Evolutionary conservation across 805 yeast genomes (phyloP), one percentile per base, ranked within the genome.

Genomic region (Yarrowia phangngaensis): DNA sequence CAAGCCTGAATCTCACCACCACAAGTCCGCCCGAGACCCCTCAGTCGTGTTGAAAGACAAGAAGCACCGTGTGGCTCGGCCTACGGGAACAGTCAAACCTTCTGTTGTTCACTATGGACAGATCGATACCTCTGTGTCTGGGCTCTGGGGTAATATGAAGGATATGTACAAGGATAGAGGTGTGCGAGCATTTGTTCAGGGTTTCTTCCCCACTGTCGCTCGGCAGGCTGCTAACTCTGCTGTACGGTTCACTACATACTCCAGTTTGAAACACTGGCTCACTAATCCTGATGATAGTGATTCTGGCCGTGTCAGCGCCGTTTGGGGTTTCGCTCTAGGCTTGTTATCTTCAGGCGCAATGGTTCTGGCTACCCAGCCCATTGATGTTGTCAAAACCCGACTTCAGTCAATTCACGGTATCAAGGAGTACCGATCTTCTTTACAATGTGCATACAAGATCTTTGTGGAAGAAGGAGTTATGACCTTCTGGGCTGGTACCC

Each of bases 351-450:
- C 92, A 0, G 65, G 75, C 3, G 82, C 87, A 0, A 94, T 85
- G 20, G 84, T 86, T 16, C 78, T 76, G 0, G 68, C 76, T 0
- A 89, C 95, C 0, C 97, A 87, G 66, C 97, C 97, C 0, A 69
- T 89, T 20, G 97, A 89, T 66, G 85, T 86, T 2, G 66, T 89
- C 38, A 89, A 89, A 67, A 78, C 96, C 2, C 75, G 95, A 60
- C 77, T 88, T 77, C 96, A 88, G 65, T 77, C 87, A n/a, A 56
- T 64, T 9, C 61, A 65, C 36, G 71, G 67, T 14, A 53, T 61
- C 14, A 52, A 54, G 45, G 56, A 59, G 15, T 68, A 70, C 53
- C 61, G 66, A 3, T 59, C 64, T 49, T 61, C 67, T 29, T 43
- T 68, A 32, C 48, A 56, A 15, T 64, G 70, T 49, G 58, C 67